Conservation (phyloP, 495 filamentous ascomycete species). For the Trichoderma gamsii region DNA sequence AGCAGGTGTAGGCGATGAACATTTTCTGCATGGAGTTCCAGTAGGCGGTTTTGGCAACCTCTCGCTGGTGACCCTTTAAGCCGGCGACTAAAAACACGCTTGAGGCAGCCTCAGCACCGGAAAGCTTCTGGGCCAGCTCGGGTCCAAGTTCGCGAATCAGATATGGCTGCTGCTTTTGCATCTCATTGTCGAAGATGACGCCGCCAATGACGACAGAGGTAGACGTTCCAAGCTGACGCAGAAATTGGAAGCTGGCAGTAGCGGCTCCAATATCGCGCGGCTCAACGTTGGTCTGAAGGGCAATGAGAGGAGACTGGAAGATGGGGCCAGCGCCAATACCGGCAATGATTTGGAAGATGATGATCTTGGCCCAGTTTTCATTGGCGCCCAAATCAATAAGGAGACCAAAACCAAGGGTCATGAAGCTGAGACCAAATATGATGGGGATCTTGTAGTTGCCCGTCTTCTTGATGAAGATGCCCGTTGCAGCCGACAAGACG, state of each 20-base stretch:
- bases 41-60: constrained; percentile 48
- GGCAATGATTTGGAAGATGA: constrained; percentile 56
- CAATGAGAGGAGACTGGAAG: constrained; percentile 73
- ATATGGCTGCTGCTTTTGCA: constrained; percentile 38
- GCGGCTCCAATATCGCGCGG: constrained; percentile 69
- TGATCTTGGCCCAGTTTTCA: constrained; percentile 52
- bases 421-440: constrained; percentile 48
- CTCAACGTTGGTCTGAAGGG: constrained; percentile 64
- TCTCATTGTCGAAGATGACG: constrained; percentile 69
- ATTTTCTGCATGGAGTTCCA: constrained; percentile 54
- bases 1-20: constrained; percentile 60
- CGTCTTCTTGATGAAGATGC: constrained; percentile 69
- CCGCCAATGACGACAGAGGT: constrained; percentile 72
- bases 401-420: constrained; percentile 61
- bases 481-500: constrained; percentile 55
- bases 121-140: constrained; percentile 36
- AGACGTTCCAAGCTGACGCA: constrained; percentile 64
- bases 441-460: constrained; percentile 51
- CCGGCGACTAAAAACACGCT: constrained; percentile 49
- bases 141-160: constrained; percentile 38
- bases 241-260: constrained; percentile 68
- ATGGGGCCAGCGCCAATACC: constrained; percentile 62
- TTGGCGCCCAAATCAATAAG: constrained; percentile 51
- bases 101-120: constrained; percentile 50
- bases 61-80: constrained; percentile 42